Base-by-base conservation (phyloP, 495 filamentous ascomycete species). In the Cetradonia linearis region DNA sequence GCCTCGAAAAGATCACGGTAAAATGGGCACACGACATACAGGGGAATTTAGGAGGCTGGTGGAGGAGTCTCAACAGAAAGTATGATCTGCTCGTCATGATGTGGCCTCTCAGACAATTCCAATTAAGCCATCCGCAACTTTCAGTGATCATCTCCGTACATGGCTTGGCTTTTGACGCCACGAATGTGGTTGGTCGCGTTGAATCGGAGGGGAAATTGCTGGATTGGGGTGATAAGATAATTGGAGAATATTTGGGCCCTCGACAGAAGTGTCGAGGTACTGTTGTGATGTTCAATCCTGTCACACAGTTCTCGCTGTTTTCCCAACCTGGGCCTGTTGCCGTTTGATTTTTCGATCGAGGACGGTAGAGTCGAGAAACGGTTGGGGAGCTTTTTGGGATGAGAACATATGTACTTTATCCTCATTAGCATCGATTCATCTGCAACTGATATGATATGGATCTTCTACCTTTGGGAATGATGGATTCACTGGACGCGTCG, bases 301-400 rank as follows among this genome's bases (percentile, higher is more conserved):
- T 25, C 30, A 5, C 13, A 53, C 20, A 4, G 11, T 14, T 20
- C 42, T 46, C 25, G 42, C 42, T 34, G 33, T 36, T 3, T 16
- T n/a, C 9, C 34, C 20, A 20, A 18, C 28, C 18, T 36, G 18
- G 11, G 31, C 4, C 50, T 54, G 30, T 36, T 54, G 50, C 16
- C 31, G 31, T 54, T 54, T 33, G 18, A 54, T 36, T 14, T 54
- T 54, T 13, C 7, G 33, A 2, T 54, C 50, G 18, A 54, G 6
- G 28, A 54, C 13, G 10, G 50, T 20, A 14, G 31, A 5, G 50
- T 54, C 50, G 30, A 54, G 28, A 6, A 54, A 54, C 20, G 50
- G 50, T 34, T 54, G 50, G n/a, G 50, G n/a, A n/a, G 28, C 16
- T 8, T 31, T 54, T 54, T 36, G 50, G 5, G 50, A 54, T 36